Conservation (phyloP, 2,329 filamentous ascomycete species). For the Piedraia hortae region DNA sequence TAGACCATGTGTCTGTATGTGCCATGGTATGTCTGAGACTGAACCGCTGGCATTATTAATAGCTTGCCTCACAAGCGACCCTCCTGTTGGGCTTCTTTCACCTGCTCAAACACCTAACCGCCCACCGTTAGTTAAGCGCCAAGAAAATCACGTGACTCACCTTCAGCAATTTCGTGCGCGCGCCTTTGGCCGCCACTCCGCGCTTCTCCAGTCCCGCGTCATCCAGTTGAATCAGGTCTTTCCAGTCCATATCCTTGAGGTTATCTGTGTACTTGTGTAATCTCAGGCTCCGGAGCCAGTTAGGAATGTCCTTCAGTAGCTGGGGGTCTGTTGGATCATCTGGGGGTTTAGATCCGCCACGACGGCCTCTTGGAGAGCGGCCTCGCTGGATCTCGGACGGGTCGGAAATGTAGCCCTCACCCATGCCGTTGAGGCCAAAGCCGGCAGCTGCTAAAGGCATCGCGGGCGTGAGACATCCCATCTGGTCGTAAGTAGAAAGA, state of each 20-base stretch:
- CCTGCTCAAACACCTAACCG: constrained; percentile 3
- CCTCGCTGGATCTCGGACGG: constrained; percentile 61
- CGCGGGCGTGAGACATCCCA: constrained; percentile 26
- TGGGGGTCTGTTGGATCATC: constrained; percentile 86
- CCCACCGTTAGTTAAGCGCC: not conserved
- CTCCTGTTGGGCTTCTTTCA: constrained; percentile 2
- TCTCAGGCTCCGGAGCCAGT: constrained; percentile 79
- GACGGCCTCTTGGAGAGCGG: constrained; percentile 68
- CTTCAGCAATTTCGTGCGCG: constrained; percentile 93
- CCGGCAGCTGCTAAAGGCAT: constrained; percentile 38
- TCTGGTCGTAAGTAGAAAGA: constrained; percentile 51
- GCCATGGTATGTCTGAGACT: too few relatives aligned
- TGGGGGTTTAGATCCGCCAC: constrained; percentile 87
- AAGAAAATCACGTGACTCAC: constrained; percentile 16
- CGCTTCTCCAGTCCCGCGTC: constrained; percentile 79
- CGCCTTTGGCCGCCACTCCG: constrained; percentile 83
- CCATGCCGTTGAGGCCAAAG: constrained; percentile 18
- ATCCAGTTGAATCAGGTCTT: constrained; percentile 69
- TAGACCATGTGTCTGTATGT: too few relatives aligned
- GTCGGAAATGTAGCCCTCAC: constrained; percentile 67
- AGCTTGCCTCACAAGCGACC: constrained; percentile 2
- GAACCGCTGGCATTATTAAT: too few relatives aligned
- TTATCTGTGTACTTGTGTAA: constrained; percentile 98
- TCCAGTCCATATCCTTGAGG: constrained; percentile 91
- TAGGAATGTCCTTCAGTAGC: constrained; percentile 79